Base-by-base conservation (phyloP, 495 filamentous ascomycete species). In the Trichoderma virens region DNA sequence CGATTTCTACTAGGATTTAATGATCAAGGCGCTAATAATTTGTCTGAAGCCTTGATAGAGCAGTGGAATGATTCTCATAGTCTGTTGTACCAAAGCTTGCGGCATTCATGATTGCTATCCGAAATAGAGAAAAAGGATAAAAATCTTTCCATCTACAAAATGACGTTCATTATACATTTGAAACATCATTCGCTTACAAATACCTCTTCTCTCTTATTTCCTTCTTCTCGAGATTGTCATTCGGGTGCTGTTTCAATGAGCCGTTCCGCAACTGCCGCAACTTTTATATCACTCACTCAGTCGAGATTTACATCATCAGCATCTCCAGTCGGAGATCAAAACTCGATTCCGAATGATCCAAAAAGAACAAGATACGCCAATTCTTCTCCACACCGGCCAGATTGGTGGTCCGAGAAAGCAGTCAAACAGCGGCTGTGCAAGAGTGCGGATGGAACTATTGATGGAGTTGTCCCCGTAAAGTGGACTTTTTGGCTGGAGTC, bases 391-490 rank as follows among this genome's bases (percentile, higher is more conserved):
- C n/a, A 1, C 4, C 45, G 45, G 45, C 45, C n/a, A 20, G 20
- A 51, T 20, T 20, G 45, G 3, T 51, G 20, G 45, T n/a, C 45
- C 20, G 45, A n/a, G 3, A 7, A n/a, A 5, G 18, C 16, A 51
- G 38, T 51, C 45, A 25, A 25, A 7, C 23, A n/a, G 45, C 18
- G 45, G 45, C 45, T 51, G 45, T 51, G 45, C 45, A 51, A 25
- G n/a, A 20, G 45, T 51, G n/a, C n/a, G 23, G 45, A 51, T 27
- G 45, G 23, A n/a, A 25, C 45, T 20, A 51, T 25, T 51, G 45
- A 51, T 51, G 45, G 45, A 51, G 45, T 51, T 51, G 45, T 9
- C 45, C 23, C 45, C 45, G 20, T 51, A 51, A 51, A 20, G 45
- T 51, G 45, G 45, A 25, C 18, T 51, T 20, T 20, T 20, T 51